Evolutionary conservation across 768 basidiomycete genomes (phyloP), one percentile per base, ranked within the genome.

Genomic region (Hydnomerulius pinastri): DNA sequence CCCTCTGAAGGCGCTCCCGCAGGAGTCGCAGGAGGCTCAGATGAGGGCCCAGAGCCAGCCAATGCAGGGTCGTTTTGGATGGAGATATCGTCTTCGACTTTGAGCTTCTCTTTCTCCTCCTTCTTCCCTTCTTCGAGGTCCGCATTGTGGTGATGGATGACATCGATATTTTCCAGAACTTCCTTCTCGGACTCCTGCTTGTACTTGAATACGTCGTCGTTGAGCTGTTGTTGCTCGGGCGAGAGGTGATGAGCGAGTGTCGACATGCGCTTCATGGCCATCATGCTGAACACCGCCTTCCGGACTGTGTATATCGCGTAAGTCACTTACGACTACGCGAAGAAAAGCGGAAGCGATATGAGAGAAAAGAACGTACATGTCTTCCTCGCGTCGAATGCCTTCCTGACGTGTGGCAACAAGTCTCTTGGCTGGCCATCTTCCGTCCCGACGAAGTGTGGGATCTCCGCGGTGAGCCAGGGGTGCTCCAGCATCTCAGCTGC

Each of bases 331-430:
- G n/a, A n/a, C n/a, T 43, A 37, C 39, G 23, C 23, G n/a, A 39
- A 28, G 11, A 43, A 23, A 6, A 55, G 21, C 36, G 4, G 13
- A 29, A 29, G 41, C 9, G n/a, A 40, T 38, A 32, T n/a, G 39
- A 21, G 21, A 35, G 44, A 55, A 12, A 23, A 35, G 36, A 15
- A 77, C 88, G 46, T 62, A 92, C 91, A 96, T 15, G 90, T 83
- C 71, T 80, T 82, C 74, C 81, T 90, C 27, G 92, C 93, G 65
- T 97, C 83, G 73, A 97, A 94, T 25, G 83, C 86, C 71, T 83
- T 90, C 77, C 86, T 90, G 70, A 98, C 87, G 38, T 88, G 81
- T 24, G 96, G 95, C 59, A 98, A 71, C 61, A 98, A 76, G 72
- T 97, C 85, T 20, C 80, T 80, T 23, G 85, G 83, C 37, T 74